Conservation (phyloP, 2,329 filamentous ascomycete species). For the Aspergillus amoenus region DNA sequence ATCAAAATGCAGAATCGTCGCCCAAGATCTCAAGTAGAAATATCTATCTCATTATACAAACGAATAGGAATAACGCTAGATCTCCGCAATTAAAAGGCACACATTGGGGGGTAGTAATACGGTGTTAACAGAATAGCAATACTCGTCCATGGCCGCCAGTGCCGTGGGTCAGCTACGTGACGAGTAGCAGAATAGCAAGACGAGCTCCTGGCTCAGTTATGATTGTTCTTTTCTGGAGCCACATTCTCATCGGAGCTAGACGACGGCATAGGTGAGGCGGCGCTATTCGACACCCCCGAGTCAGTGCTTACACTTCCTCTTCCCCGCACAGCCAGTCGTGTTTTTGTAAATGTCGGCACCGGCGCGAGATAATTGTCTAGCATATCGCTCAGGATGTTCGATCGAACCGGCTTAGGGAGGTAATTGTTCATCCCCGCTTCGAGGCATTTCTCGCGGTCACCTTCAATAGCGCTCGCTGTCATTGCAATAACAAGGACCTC, state of each 20-base stretch:
- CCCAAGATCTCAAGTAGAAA: neutral
- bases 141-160: too few species aligned
- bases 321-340: slow-evolving; percentile 31
- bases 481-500: slow-evolving; percentile 93
- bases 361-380: slow-evolving; percentile 66
- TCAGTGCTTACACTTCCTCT: slow-evolving; percentile 26
- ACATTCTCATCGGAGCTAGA: neutral
- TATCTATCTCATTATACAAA: neutral
- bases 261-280: neutral
- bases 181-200: neutral
- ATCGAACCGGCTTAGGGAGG: slow-evolving; percentile 89
- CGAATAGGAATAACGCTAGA: neutral
- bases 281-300: neutral
- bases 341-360: slow-evolving; percentile 38
- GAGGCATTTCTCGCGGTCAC: slow-evolving; percentile 92
- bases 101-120: neutral
- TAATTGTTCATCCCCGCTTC: slow-evolving; percentile 98
- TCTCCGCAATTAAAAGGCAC: neutral
- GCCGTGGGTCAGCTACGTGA: too few species aligned
- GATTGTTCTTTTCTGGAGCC: neutral
- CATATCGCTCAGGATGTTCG: slow-evolving; percentile 81
- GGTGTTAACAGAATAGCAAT: neutral
- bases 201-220: neutral
- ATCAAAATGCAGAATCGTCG: slow-evolving; percentile 1
- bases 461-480: slow-evolving; percentile 93